Conservation (phyloP, 257 asterid species). For the Penstemon eatonii region DNA sequence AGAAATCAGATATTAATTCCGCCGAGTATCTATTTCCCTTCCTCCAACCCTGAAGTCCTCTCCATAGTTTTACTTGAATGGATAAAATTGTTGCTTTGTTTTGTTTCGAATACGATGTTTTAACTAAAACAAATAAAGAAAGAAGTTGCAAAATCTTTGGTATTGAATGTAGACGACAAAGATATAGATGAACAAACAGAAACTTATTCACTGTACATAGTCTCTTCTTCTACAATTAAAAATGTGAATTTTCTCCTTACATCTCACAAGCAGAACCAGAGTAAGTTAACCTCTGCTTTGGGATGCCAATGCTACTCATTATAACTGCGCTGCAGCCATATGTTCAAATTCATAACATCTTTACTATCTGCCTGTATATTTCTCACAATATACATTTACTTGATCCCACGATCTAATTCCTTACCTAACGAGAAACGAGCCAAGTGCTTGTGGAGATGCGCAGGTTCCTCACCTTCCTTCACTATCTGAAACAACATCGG, state of each 20-base stretch:
- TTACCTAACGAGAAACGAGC: conserved; percentile 38
- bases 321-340: conserved; percentile 16
- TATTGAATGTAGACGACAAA: too few relatives aligned
- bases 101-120: too few relatives aligned
- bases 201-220: conserved; percentile 35
- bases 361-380: conserved; percentile 21
- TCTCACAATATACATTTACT: conserved; percentile 28
- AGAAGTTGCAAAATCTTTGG: too few relatives aligned
- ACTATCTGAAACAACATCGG: conserved; percentile 42
- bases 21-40: too few relatives aligned
- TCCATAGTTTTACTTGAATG: too few relatives aligned
- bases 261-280: conserved; percentile 46
- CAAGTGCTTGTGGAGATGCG: conserved; percentile 45
- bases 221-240: conserved; percentile 3
- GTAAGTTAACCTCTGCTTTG: conserved; percentile 34
- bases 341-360: conserved; percentile 13
- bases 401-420: conserved; percentile 35
- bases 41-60: too few relatives aligned
- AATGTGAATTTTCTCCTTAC: conserved; percentile 28
- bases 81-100: too few relatives aligned
- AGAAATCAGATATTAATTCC: too few relatives aligned
- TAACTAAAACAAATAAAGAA: too few relatives aligned
- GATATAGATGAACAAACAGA: conserved; percentile 22
- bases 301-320: conserved; percentile 43
- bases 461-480: conserved; percentile 53